Percentiles rank a stretch among this genome's conserved stretches.
Conservation (phyloP, 1,139 yeast genomes). For the Sugiyamaella neomexicana region DNA sequence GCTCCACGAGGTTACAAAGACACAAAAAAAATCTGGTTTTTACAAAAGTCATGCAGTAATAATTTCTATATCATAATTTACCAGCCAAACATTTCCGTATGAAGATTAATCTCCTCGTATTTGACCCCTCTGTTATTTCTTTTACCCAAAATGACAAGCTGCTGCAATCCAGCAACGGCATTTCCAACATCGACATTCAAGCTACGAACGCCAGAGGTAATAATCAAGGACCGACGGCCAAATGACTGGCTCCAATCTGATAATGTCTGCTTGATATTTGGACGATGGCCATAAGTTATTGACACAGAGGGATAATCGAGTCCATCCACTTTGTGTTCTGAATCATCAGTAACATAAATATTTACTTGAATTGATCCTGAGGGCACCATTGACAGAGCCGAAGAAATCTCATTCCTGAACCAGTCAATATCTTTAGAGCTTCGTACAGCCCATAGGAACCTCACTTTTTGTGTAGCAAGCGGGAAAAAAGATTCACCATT, state of each 20-base stretch:
- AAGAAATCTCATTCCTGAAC: slow-evolving; percentile 47
- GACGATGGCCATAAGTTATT: slow-evolving; percentile 39
- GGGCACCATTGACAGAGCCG: slow-evolving; percentile 15
- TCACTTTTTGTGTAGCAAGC: slow-evolving; percentile 35
- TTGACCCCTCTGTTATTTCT: slow-evolving; percentile 33
- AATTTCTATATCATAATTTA: slow-evolving; percentile 28
- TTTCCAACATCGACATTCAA: slow-evolving; percentile 49
- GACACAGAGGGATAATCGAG: slow-evolving; percentile 3
- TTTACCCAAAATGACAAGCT: slow-evolving; percentile 29
- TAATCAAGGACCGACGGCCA: slow-evolving; percentile 47
- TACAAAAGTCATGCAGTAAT: slow-evolving; percentile 2
- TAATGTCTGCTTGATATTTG: slow-evolving; percentile 36
- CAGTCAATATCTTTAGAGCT: slow-evolving; percentile 46
- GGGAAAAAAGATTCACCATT: slow-evolving; percentile 14
- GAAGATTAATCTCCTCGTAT: slow-evolving; percentile 51
- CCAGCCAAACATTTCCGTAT: slow-evolving; percentile 64
- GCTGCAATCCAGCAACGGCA: slow-evolving; percentile 47
- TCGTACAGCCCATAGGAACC: slow-evolving; percentile 54
- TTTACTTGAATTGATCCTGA: slow-evolving; percentile 15
- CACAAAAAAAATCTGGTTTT: too few species aligned
- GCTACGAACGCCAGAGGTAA: slow-evolving; percentile 54
- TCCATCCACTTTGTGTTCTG: not conserved
- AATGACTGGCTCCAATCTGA: slow-evolving; percentile 29
- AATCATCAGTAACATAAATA: slow-evolving; percentile 15
- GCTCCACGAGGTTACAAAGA: too few species aligned